These are phyloP conservation scores for Fusarium anguioides DNA, from an alignment of 2,329 filamentous ascomycete genomes.

Conservation along the genomic window DNA sequence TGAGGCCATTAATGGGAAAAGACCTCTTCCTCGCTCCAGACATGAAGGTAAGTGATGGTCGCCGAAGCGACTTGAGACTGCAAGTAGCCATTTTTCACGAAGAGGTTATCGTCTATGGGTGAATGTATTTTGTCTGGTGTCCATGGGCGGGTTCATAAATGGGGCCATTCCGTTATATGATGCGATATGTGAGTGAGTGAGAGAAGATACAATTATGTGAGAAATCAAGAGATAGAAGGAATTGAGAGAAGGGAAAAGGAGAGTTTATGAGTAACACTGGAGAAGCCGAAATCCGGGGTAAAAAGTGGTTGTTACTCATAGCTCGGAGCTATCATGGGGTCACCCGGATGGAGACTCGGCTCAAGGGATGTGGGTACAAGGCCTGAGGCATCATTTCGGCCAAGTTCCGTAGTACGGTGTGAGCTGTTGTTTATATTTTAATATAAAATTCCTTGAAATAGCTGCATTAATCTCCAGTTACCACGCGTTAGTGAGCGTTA, in stretches of 20 bases:
- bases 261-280: slow-evolving; percentile 20
- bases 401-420: slow-evolving; percentile 32
- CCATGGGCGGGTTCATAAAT: slow-evolving; percentile 8
- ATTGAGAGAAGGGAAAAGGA: background rate
- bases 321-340: slow-evolving; percentile 15
- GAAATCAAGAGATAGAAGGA: background rate
- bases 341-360: slow-evolving; percentile 15
- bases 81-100: slow-evolving; percentile 33
- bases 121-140: slow-evolving; percentile 13
- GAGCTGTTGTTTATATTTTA: slow-evolving; percentile 2
- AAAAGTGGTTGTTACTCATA: slow-evolving; percentile 33
- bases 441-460: background rate
- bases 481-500: slow-evolving; percentile 7
- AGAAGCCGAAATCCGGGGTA: slow-evolving; percentile 30
- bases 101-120: slow-evolving; percentile 21
- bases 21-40: slow-evolving; percentile 26
- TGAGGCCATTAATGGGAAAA: slow-evolving; percentile 15
- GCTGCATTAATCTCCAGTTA: slow-evolving; percentile 4
- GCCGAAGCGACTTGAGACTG: slow-evolving; percentile 37
- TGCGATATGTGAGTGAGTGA: background rate
- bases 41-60: slow-evolving; percentile 27
- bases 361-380: slow-evolving; percentile 28
- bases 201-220: background rate
- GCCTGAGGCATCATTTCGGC: slow-evolving; percentile 35
- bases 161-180: slow-evolving; percentile 19